phyloP scores from a whole-genome alignment of 495 filamentous ascomycete genomes.

The Aspergillus mulundensis region DNA sequence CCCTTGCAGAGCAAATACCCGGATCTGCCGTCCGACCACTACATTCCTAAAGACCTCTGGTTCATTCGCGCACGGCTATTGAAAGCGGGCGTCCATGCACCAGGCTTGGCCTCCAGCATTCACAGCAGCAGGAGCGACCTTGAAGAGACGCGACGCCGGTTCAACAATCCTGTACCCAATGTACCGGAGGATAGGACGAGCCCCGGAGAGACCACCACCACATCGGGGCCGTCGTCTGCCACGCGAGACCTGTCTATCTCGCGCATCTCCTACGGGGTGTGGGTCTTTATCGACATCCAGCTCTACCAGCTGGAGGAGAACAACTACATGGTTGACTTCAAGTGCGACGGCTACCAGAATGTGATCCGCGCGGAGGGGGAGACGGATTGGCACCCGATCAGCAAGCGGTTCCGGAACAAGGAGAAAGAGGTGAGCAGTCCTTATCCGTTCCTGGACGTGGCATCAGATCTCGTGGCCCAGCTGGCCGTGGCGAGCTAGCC shows the following conservation, averaged over 20 bases:
- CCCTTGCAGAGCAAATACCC: constrained; percentile 47
- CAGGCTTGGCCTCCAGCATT: constrained; percentile 48
- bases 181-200: constrained; percentile 33
- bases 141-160: constrained; percentile 43
- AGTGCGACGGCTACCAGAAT: constrained; percentile 96
- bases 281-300: constrained; percentile 91
- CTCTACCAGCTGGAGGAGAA: constrained; percentile 92
- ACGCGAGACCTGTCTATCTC: constrained; percentile 32
- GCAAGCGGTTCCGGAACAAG: constrained; percentile 46
- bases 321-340: constrained; percentile 97
- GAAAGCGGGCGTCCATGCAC: constrained; percentile 63
- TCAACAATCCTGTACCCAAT: constrained; percentile 41
- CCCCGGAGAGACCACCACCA: constrained; percentile 22
- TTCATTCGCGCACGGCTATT: constrained; percentile 85
- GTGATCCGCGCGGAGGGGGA: constrained; percentile 49
- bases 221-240: constrained; percentile 41
- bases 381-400: constrained; percentile 44
- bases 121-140: constrained; percentile 57
- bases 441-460: constrained; percentile 54
- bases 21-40: constrained; percentile 55
- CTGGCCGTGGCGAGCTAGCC: constrained; percentile 43
- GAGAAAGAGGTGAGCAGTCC: constrained; percentile 55
- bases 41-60: constrained; percentile 90
- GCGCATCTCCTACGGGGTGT: constrained; percentile 42
- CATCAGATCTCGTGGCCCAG: constrained; percentile 52